Base-by-base conservation (phyloP, 2,329 filamentous ascomycete genomes). In the Furcasterigmium sp. region DNA sequence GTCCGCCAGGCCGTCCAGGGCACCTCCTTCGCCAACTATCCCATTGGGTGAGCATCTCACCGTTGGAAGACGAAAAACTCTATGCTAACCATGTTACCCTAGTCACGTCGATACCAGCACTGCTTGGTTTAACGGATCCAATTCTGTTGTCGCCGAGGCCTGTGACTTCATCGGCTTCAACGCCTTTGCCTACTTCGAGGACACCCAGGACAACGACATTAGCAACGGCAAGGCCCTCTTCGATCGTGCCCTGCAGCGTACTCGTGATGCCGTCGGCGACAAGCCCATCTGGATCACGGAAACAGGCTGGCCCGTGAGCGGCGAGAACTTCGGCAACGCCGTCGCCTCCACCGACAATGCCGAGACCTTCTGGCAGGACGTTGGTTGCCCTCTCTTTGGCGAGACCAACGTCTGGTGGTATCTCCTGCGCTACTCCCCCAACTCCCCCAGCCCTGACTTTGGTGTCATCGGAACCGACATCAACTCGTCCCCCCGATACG, bases 91-190 rank as follows among this genome's bases (percentile, higher is more conserved):
- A 6, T 15, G 6, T n/a, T n/a, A n/a, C n/a, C n/a, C 10, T 14
- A 32, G 32, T 41, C 90, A 95, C 65, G 89, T 95, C 59, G 90
- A 95, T 60, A 94, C 90, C 41, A 95, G 88, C 88, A 89, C 84
- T 28, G 80, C 79, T 41, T 91, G 81, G 73, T 80, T 80, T 59
- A 89, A 94, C 63, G 63, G 67, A 41, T 78, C 82, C 57, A 94
- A 91, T 75, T 64, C 67, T 39, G 79, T 74, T 34, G 80, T 94
- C 46, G 80, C 88, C 46, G 71, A 82, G 9, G 79, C 77, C 32
- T 68, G 75, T 49, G 89, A 95, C 70, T 95, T 82, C 75, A 64
- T 95, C 47, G 90, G 90, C 52, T 80, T 91, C 61, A 88, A 95
- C 60, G 85, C 83, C 15, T 94, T 93, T 77, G 87, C 76, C 17